These are phyloP conservation scores for Cylindrotheca fusiformis DNA, from an alignment of 108 stramenopile genomes.

Conservation along the genomic window DNA sequence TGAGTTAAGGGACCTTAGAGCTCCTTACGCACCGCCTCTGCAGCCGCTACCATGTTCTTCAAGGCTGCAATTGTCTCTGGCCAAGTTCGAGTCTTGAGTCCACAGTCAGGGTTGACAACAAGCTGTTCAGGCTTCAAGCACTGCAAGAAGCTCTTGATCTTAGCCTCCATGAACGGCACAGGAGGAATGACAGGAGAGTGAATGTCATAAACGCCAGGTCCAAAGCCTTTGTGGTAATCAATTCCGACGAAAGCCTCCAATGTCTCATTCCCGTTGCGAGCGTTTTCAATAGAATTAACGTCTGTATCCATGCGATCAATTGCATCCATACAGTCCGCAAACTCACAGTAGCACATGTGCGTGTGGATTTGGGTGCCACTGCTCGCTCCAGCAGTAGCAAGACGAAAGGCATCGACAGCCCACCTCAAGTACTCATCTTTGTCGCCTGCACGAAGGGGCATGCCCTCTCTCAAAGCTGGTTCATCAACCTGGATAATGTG, in stretches of 20 bases:
- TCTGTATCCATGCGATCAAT: slow-evolving; percentile 70
- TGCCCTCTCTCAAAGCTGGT: slow-evolving; percentile 68
- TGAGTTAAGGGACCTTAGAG: no score
- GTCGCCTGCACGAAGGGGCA: slow-evolving; percentile 46
- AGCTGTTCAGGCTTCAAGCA: slow-evolving; percentile 33
- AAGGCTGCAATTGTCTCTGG: slow-evolving; percentile 48
- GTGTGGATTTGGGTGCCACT: slow-evolving; percentile 69
- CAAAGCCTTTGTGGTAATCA: slow-evolving; percentile 59
- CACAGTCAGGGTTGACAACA: slow-evolving; percentile 74
- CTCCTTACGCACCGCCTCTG: slow-evolving; percentile 23
- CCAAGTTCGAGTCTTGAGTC: slow-evolving; percentile 74
- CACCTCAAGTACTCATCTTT: no score
- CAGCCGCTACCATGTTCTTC: slow-evolving; percentile 46
- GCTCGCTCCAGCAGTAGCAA: slow-evolving; percentile 48
- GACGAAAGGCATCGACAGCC: slow-evolving; percentile 68
- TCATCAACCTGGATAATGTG: slow-evolving; percentile 73
- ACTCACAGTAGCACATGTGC: slow-evolving; percentile 86
- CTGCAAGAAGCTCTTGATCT: slow-evolving; percentile 36
- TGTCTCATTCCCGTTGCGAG: slow-evolving; percentile 59
- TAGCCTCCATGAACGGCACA: slow-evolving; percentile 32
- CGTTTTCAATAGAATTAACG: slow-evolving; percentile 76
- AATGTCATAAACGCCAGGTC: slow-evolving; percentile 74
- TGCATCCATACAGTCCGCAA: slow-evolving; percentile 47
- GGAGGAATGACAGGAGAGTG: slow-evolving; percentile 73
- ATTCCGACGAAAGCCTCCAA: slow-evolving; percentile 41